phyloP scores from a whole-genome alignment of 202 grass and related monocot species.

The Zizania palustris region DNA sequence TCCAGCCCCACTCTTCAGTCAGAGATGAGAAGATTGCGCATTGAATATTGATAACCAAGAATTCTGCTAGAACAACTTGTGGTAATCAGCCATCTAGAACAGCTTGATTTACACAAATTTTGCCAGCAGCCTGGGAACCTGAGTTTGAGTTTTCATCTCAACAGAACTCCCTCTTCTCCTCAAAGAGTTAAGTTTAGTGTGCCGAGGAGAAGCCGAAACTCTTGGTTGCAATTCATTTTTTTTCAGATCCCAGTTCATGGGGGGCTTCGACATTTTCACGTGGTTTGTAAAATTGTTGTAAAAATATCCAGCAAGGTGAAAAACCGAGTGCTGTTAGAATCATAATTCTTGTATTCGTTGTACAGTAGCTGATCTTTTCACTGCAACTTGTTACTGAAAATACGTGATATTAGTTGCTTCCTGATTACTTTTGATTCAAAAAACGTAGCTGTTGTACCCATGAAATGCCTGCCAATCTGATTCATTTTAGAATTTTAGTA shows the following conservation, averaged over 20 bases:
- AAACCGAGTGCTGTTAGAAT: neutral
- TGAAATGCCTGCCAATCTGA: too few species aligned
- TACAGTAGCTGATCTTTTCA: slow-evolving; percentile 42
- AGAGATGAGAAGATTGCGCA: slow-evolving; percentile 81
- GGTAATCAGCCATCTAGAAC: slow-evolving; percentile 13
- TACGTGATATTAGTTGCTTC: neutral
- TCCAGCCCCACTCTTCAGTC: slow-evolving; percentile 83
- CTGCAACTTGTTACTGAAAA: slow-evolving; percentile 4
- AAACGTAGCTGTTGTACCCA: neutral
- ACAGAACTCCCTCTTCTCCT: slow-evolving; percentile 10
- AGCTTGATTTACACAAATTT: slow-evolving; percentile 37
- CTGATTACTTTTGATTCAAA: neutral
- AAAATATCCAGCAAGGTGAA: slow-evolving; percentile 35
- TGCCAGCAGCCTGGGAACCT: slow-evolving; percentile 15
- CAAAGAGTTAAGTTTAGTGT: slow-evolving; percentile 24
- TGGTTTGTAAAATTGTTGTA: slow-evolving; percentile 47
- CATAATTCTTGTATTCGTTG: slow-evolving; percentile 44
- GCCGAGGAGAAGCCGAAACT: slow-evolving; percentile 1
- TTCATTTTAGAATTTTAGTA: neutral
- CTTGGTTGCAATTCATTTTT: slow-evolving; percentile 41
- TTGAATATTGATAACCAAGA: slow-evolving; percentile 65
- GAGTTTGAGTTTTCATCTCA: slow-evolving; percentile 11
- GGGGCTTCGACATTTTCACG: slow-evolving; percentile 2
- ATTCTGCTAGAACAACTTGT: slow-evolving; percentile 12
- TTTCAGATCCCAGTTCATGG: slow-evolving; percentile 25